phyloP scores from a whole-genome alignment of 331 rosid species.

The Erythrophleum ivorense region DNA sequence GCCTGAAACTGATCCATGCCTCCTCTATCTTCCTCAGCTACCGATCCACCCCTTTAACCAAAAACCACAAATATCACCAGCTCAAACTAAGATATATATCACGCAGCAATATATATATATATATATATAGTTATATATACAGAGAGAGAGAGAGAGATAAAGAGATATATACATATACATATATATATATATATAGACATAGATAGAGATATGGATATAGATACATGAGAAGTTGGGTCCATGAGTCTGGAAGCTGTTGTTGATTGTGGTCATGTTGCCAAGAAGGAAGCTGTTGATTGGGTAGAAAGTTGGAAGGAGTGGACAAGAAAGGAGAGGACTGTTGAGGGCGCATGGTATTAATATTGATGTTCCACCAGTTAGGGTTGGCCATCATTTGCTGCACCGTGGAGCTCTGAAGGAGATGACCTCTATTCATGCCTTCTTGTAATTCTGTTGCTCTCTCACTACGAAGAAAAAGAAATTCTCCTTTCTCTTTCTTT shows the following conservation, averaged over 20 bases:
- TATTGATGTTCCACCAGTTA: conserved; percentile 90
- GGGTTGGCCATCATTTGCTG: conserved; percentile 97
- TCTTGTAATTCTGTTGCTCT: not conserved
- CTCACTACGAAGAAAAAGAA: not conserved
- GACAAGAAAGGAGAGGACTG: conserved; percentile 67
- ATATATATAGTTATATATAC: not conserved
- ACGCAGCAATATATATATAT: too few species aligned
- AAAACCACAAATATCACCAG: not conserved
- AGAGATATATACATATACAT: too few species aligned
- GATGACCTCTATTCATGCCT: conserved; percentile 78
- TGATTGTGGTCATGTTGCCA: conserved; percentile 55
- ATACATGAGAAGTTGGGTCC: conserved; percentile 94
- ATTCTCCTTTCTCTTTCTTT: conserved; percentile 29
- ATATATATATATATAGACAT: not conserved
- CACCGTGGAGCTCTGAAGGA: conserved; percentile 81
- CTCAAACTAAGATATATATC: not conserved
- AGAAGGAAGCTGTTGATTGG: conserved; percentile 50
- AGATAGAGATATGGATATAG: not conserved
- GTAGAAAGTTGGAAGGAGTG: conserved; percentile 54
- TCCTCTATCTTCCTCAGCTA: conserved; percentile 63
- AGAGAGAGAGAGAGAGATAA: too few species aligned
- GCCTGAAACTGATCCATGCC: conserved; percentile 24
- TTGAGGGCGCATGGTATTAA: conserved; percentile 65
- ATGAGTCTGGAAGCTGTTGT: conserved; percentile 85
- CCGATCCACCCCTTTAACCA: conserved; percentile 67